Evolutionary conservation across 768 basidiomycete species (phyloP).

Genomic region (Hypholoma fasciculare): DNA sequence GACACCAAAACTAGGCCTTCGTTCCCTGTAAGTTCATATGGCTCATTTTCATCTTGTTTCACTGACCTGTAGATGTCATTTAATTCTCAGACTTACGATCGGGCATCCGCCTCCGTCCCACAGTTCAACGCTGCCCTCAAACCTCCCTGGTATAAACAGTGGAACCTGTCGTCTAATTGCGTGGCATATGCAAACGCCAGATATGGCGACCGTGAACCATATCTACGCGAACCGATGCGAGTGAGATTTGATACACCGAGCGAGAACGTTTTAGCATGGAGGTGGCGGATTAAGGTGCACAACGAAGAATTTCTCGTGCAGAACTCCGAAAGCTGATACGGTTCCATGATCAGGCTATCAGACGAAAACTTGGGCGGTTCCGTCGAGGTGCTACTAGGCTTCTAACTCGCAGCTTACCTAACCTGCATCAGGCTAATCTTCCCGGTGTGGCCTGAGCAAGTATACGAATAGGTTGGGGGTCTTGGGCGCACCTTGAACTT

Average conservation of each 20-base stretch:
- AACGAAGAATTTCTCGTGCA: neutral
- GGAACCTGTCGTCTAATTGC: neutral
- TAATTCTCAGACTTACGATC: neutral
- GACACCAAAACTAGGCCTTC: neutral
- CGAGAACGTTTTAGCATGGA: slow-evolving; percentile 4
- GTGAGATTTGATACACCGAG: slow-evolving; percentile 16
- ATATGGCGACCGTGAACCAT: neutral
- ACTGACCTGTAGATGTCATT: neutral
- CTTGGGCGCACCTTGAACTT: too few species aligned
- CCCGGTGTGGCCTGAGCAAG: too few species aligned
- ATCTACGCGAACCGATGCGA: slow-evolving; percentile 11
- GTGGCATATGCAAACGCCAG: neutral
- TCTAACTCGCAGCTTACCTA: neutral
- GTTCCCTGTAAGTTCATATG: neutral
- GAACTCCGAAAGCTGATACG: neutral
- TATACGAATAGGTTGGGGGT: too few species aligned
- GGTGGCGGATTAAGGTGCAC: slow-evolving; percentile 8
- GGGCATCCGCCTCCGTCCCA: slow-evolving; percentile 1
- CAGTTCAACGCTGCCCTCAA: neutral
- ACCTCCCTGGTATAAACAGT: neutral
- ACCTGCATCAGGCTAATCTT: neutral
- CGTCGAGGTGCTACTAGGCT: neutral
- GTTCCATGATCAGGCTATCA: neutral
- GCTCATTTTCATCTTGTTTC: neutral
- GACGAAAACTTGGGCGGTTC: neutral